Conservation (phyloP, 2,329 filamentous ascomycete genomes). For the Nemania abortiva region DNA sequence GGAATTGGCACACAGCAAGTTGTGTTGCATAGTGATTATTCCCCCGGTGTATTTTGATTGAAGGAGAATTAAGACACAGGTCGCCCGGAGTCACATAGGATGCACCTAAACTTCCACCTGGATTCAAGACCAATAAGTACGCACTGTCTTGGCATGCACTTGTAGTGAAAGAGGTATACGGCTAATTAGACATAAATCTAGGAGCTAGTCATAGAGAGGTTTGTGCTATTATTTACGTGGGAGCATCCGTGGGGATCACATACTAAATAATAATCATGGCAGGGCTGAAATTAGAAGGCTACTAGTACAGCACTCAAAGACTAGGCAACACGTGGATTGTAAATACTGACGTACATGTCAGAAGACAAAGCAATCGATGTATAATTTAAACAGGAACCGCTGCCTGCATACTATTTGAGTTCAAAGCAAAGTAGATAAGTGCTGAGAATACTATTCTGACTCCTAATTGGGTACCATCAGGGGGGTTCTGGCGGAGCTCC, state of each 20-base stretch:
- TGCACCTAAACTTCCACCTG: neutral
- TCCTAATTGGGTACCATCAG: neutral
- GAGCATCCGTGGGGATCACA: too few species aligned
- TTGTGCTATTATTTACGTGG: too few species aligned
- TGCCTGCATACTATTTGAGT: neutral
- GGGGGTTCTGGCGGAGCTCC: slow-evolving; percentile 31
- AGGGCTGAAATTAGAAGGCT: too few species aligned
- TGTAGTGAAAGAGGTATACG: neutral
- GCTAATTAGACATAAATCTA: neutral
- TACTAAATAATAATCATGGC: too few species aligned
- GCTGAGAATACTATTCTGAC: neutral
- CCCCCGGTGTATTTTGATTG: slow-evolving; percentile 17
- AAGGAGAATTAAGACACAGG: slow-evolving; percentile 16
- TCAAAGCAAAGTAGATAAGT: neutral
- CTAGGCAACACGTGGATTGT: too few species aligned
- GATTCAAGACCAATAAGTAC: too few species aligned
- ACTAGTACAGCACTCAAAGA: too few species aligned
- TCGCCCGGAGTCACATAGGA: neutral
- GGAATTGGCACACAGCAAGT: slow-evolving; percentile 8
- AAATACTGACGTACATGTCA: neutral
- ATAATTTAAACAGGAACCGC: neutral
- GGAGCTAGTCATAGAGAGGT: neutral
- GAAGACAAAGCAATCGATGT: neutral
- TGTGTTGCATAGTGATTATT: slow-evolving; percentile 7
- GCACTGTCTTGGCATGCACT: too few species aligned